phyloP scores from a whole-genome alignment of 805 yeast genomes.

The Cyberlindnera nakhonratchasimensis region DNA sequence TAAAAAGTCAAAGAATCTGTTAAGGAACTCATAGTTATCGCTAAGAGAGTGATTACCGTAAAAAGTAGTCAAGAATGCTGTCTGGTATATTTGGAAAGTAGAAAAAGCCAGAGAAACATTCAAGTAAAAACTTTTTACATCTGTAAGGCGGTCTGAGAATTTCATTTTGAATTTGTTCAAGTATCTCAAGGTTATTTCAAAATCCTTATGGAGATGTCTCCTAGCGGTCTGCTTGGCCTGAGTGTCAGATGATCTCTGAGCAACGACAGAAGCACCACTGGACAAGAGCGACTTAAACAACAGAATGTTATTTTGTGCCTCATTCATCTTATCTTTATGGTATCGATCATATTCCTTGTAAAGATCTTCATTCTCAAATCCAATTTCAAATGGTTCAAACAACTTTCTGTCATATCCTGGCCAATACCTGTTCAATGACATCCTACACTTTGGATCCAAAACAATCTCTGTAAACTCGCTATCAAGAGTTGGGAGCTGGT shows the following conservation, averaged over 20 bases:
- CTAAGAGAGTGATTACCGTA: conserved; percentile 23
- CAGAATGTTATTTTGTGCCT: conserved; percentile 25
- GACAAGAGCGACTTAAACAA: conserved; percentile 26
- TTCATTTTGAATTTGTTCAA: conserved; percentile 25
- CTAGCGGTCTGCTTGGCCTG: conserved; percentile 14
- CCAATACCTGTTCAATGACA: conserved; percentile 23
- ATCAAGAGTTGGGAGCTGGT: conserved; percentile 19
- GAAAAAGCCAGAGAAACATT: conserved; percentile 26
- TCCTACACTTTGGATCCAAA: conserved; percentile 25
- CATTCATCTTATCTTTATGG: conserved; percentile 17
- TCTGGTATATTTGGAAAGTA: conserved; percentile 26
- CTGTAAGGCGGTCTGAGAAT: conserved; percentile 8
- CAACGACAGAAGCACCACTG: conserved; percentile 23
- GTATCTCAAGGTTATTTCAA: conserved; percentile 26
- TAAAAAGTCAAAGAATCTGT: conserved; percentile 23
- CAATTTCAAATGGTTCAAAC: conserved; percentile 12
- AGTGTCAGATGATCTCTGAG: conserved; percentile 11
- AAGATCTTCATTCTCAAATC: conserved; percentile 22
- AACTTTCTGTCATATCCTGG: conserved; percentile 7
- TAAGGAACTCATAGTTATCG: conserved; percentile 23
- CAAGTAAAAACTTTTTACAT: conserved; percentile 16
- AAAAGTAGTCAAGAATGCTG: conserved; percentile 22
- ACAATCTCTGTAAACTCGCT: conserved; percentile 23
- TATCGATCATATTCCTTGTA: conserved; percentile 24
- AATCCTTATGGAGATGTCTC: conserved; percentile 20